Evolutionary conservation across 768 basidiomycete genomes (phyloP).

Genomic region (Hypholoma sublateritium): DNA sequence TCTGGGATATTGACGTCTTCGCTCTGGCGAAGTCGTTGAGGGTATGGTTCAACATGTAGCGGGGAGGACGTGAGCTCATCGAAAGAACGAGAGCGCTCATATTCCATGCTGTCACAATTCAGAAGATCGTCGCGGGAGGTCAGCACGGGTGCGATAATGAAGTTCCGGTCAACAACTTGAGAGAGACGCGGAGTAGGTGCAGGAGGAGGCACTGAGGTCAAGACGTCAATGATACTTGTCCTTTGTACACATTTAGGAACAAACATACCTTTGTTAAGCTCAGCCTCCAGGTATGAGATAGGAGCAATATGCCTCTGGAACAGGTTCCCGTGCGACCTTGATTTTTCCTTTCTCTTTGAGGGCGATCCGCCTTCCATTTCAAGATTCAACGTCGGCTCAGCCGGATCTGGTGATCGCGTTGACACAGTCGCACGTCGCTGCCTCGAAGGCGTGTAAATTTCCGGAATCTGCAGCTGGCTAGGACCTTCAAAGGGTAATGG

Average conservation of each 20-base stretch:
- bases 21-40: slow-evolving; percentile 41
- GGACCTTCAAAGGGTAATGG: slow-evolving; percentile 18
- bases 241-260: neutral
- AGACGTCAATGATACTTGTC: neutral
- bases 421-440: slow-evolving; percentile 68
- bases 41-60: slow-evolving; percentile 64
- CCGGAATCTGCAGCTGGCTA: slow-evolving; percentile 31
- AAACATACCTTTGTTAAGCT: slow-evolving; percentile 60
- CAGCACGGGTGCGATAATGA: slow-evolving; percentile 61
- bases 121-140: slow-evolving; percentile 40
- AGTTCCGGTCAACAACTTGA: slow-evolving; percentile 62
- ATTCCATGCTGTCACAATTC: slow-evolving; percentile 25
- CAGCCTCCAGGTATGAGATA: slow-evolving; percentile 60
- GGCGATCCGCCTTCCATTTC: slow-evolving; percentile 49
- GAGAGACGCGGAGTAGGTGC: slow-evolving; percentile 59
- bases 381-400: slow-evolving; percentile 19
- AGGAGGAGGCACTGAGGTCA: slow-evolving; percentile 30
- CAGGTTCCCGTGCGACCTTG: slow-evolving; percentile 63
- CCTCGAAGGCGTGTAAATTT: slow-evolving; percentile 42
- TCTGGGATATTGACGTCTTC: slow-evolving; percentile 39
- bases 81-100: slow-evolving; percentile 32
- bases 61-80: slow-evolving; percentile 66
- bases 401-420: slow-evolving; percentile 52
- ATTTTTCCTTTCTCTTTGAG: slow-evolving; percentile 66
- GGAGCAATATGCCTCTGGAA: slow-evolving; percentile 67